Percentiles rank a stretch among this genome's conserved stretches.
These are phyloP conservation scores for Boeremia exigua DNA, from an alignment of 2,329 filamentous ascomycete species.

Conservation along the genomic window DNA sequence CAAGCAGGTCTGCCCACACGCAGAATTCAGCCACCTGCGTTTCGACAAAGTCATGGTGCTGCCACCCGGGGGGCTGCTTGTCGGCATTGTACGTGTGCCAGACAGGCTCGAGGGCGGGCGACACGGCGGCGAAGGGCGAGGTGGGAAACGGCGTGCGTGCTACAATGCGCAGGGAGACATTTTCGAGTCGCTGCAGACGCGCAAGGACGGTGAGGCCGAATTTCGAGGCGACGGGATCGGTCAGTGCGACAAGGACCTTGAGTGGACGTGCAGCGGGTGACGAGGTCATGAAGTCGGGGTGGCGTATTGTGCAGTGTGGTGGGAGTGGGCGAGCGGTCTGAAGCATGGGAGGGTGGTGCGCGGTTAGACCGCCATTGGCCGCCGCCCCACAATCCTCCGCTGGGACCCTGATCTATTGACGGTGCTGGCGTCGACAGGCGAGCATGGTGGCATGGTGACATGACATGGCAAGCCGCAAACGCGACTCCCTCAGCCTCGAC, in stretches of 20 bases:
- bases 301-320: slow-evolving; percentile 10
- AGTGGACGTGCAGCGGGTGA: slow-evolving; percentile 34
- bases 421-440: slow-evolving; percentile 3
- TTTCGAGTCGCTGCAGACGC: slow-evolving; percentile 71
- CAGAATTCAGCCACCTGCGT: slow-evolving; percentile 72
- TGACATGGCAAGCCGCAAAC: slow-evolving; percentile 4
- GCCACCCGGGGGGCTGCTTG: slow-evolving; percentile 27
- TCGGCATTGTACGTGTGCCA: slow-evolving; percentile 41
- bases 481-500: not conserved
- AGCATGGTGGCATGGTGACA: not conserved
- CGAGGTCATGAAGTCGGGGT: slow-evolving; percentile 27
- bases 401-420: not conserved
- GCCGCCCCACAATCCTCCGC: slow-evolving; percentile 17
- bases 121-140: slow-evolving; percentile 28
- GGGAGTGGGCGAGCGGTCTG: slow-evolving; percentile 11
- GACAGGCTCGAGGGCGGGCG: slow-evolving; percentile 35
- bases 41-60: slow-evolving; percentile 42
- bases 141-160: slow-evolving; percentile 37
- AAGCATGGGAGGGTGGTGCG: slow-evolving; percentile 17
- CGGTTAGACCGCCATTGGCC: slow-evolving; percentile 32
- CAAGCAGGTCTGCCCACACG: slow-evolving; percentile 85
- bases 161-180: slow-evolving; percentile 56
- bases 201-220: slow-evolving; percentile 71
- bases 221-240: slow-evolving; percentile 68
- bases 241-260: slow-evolving; percentile 68